Conservation (phyloP, 805 yeast species). For the Cyberlindnera meyerae region DNA sequence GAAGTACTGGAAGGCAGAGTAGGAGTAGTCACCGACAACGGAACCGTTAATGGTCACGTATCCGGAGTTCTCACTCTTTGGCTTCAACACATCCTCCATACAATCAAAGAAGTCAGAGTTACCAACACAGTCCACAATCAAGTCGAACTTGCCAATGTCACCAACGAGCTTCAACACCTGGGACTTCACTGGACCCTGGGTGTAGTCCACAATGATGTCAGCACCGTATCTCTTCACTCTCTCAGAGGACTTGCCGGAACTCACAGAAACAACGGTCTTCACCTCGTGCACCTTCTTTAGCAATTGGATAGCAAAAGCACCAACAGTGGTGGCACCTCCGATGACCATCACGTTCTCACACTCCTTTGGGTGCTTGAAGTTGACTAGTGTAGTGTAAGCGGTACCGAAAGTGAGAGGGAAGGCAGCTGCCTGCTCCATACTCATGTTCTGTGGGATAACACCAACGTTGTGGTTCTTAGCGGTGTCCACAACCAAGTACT, state of each 20-base stretch:
- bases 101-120: constrained; percentile 43
- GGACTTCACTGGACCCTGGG: constrained; percentile 36
- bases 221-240: constrained; percentile 51
- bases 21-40: constrained; percentile 28
- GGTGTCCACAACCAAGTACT: constrained; percentile 41
- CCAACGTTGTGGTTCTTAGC: constrained; percentile 29
- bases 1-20: constrained; percentile 7
- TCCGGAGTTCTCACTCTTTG: constrained; percentile 40
- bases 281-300: constrained; percentile 46
- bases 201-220: constrained; percentile 53
- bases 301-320: constrained; percentile 50
- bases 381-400: constrained; percentile 40
- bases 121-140: constrained; percentile 65
- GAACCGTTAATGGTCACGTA: constrained; percentile 60
- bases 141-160: constrained; percentile 43
- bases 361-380: constrained; percentile 33
- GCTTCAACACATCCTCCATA: constrained; percentile 40
- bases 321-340: constrained; percentile 75
- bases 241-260: constrained; percentile 45
- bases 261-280: constrained; percentile 49
- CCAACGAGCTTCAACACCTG: constrained; percentile 21
- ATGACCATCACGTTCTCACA: constrained; percentile 51
- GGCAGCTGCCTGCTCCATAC: constrained; percentile 51
- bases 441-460: constrained; percentile 37
- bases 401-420: constrained; percentile 63